Base-by-base conservation (phyloP, 2,329 filamentous ascomycete species). In the Colletotrichum tabaci region DNA sequence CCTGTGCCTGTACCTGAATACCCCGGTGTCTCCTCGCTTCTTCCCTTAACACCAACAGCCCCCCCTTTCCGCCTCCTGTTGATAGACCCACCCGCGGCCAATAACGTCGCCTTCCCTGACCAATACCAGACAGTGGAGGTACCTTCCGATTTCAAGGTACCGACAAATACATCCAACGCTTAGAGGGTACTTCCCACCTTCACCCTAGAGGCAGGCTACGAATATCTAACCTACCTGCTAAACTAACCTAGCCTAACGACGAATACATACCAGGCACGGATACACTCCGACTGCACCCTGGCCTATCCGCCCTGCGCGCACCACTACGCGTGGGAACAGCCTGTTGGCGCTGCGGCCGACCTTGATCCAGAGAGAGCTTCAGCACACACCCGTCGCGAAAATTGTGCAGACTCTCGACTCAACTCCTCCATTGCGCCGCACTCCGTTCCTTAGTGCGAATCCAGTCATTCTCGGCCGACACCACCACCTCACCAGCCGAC, bases 241-340 rank as follows among this genome's bases (percentile, higher is more conserved):
- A 3, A 15, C 9, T 9, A 61, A 18, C 58, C 8, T 26, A 49
- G 42, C 44, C 21, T 9, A 44, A 23, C 30, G n/a, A 50, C 30
- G 7, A 30, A 30, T 30, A 30, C 30, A 7, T 30, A 30, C 30
- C 30, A 8, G 5, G 21, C 12, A 30, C 49, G 61, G 49, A 53
- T 63, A 63, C 23, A 44, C 47, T 52, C 67, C 53, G 52, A 63
- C 63, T 63, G 63, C 63, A 50, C 30, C 58, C 60, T 73, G 71
- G 71, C 67, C 67, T 58, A 40, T 47, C 62, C 67, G 62, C 62
- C 67, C 67, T 71, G 61, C 62, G 56, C 56, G 60, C 60, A 67
- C 30, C 30, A 30, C 30, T 30, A 30, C 71, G 71, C 71, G 58
- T 73, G 62, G 62, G 53, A 73, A 71, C 71, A 71, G 66, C 66